Percentiles rank a stretch among this genome's conserved stretches.
Conservation (phyloP, 2,329 filamentous ascomycete species). For the Conoideocrella luteorostrata region DNA sequence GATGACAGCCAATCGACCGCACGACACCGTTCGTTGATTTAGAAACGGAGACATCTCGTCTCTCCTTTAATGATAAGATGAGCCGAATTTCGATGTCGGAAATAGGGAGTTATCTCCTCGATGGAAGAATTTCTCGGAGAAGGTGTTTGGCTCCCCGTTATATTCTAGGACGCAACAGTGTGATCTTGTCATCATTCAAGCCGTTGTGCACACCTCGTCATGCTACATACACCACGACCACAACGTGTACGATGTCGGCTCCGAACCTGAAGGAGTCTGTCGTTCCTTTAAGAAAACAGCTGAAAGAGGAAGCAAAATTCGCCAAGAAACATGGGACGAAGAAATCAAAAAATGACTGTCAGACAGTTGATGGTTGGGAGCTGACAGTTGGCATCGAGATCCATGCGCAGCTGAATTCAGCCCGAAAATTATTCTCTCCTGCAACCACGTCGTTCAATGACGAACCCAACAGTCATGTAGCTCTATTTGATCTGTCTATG, state of each 20-base stretch:
- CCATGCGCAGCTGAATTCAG: constrained; percentile 89
- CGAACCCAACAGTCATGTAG: constrained; percentile 76
- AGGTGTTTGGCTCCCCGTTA: constrained; percentile 5
- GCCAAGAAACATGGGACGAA: constrained; percentile 57
- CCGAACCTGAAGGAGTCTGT: constrained; percentile 15
- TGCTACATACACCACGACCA: no score
- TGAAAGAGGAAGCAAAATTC: constrained; percentile 66
- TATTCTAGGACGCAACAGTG: background rate
- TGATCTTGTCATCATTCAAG: background rate
- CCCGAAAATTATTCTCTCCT: constrained; percentile 80
- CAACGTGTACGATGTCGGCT: constrained; percentile 12
- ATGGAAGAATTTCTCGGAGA: constrained; percentile 5
- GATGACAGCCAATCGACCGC: background rate
- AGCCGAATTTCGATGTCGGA: constrained; percentile 5
- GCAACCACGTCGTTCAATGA: constrained; percentile 60
- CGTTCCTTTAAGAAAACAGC: constrained; percentile 60
- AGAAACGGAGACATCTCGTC: background rate
- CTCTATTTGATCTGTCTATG: constrained; percentile 81
- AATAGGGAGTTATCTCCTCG: constrained; percentile 5
- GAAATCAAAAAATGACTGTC: constrained; percentile 37
- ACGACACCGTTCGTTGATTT: background rate
- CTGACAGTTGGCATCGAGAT: constrained; percentile 95
- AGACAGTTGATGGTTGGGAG: constrained; percentile 69
- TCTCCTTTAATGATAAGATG: background rate
- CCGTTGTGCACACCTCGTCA: background rate